Conservation (phyloP, 2,329 filamentous ascomycete species). For the Trichoderma semiorbis region DNA sequence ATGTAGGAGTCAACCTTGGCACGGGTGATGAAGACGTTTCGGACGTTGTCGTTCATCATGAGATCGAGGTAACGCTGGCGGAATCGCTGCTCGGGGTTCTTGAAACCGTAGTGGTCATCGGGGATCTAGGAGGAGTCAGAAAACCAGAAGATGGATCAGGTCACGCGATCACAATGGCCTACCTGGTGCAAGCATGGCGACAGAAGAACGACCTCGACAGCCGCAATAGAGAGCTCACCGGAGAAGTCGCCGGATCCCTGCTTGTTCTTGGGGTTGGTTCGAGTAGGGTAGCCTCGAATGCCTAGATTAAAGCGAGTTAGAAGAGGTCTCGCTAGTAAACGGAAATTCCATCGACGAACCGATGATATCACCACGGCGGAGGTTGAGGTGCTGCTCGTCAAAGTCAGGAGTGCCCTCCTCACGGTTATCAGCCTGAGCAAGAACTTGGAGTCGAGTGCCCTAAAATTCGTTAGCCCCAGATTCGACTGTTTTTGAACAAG, state of each 20-base stretch:
- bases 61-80: constrained; percentile 92
- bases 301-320: constrained; percentile 18
- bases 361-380: constrained; percentile 89
- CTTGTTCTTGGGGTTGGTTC: constrained; percentile 88
- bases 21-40: constrained; percentile 79
- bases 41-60: constrained; percentile 89
- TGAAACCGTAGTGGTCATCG: constrained; percentile 88
- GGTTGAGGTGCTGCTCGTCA: constrained; percentile 81
- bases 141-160: too few relatives aligned
- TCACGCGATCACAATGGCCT: constrained; percentile 27
- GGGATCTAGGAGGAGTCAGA: constrained; percentile 45
- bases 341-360: constrained; percentile 45
- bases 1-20: constrained; percentile 87
- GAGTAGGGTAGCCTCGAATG: constrained; percentile 34
- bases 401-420: constrained; percentile 65
- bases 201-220: constrained; percentile 77
- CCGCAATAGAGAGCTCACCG: constrained; percentile 92
- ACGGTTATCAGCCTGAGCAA: constrained; percentile 82
- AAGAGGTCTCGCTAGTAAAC: background rate
- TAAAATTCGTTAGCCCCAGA: constrained; percentile 23
- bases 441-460: constrained; percentile 75
- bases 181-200: constrained; percentile 77
- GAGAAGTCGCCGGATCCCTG: constrained; percentile 61
- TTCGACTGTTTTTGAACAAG: background rate
- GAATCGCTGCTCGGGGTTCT: constrained; percentile 90